Percentiles rank a stretch among this genome's conserved stretches.
Conservation (phyloP, 768 basidiomycete genomes). For the Pulveroboletus sp. region DNA sequence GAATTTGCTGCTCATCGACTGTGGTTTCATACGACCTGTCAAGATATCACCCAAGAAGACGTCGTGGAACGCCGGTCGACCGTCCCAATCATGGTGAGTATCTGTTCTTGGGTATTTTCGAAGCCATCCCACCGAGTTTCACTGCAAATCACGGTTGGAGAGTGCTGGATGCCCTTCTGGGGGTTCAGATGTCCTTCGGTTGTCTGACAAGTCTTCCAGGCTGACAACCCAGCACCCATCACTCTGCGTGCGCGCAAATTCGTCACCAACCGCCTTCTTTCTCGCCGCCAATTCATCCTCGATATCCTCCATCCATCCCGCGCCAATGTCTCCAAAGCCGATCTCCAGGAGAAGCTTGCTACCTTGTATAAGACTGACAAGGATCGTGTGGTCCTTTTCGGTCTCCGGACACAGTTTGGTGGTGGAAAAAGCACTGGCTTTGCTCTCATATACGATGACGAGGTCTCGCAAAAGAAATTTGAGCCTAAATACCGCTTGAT, state of each 20-base stretch:
- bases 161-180: slow-evolving; percentile 25
- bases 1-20: slow-evolving; percentile 12
- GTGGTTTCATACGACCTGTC: slow-evolving; percentile 16
- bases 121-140: slow-evolving; percentile 1
- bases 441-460: slow-evolving; percentile 95
- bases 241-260: slow-evolving; percentile 99
- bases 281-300: slow-evolving; percentile 93
- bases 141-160: slow-evolving; percentile 4
- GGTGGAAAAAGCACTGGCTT: slow-evolving; percentile 97
- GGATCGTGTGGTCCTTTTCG: slow-evolving; percentile 87
- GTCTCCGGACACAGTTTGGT: slow-evolving; percentile 95
- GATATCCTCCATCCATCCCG: slow-evolving; percentile 95
- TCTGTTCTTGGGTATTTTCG: slow-evolving; percentile 6
- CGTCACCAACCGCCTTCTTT: slow-evolving; percentile 96
- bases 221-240: slow-evolving; percentile 78
- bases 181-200: slow-evolving; percentile 19
- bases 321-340: slow-evolving; percentile 87
- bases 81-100: slow-evolving; percentile 35
- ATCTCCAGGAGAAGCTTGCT: slow-evolving; percentile 91
- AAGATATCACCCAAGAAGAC: slow-evolving; percentile 28
- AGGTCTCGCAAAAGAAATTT: slow-evolving; percentile 92
- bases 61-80: slow-evolving; percentile 15
- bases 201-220: slow-evolving; percentile 38
- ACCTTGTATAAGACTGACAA: slow-evolving; percentile 90
- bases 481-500: slow-evolving; percentile 95